Base-by-base conservation (phyloP, 768 basidiomycete species). In the Serendipita sp. region DNA sequence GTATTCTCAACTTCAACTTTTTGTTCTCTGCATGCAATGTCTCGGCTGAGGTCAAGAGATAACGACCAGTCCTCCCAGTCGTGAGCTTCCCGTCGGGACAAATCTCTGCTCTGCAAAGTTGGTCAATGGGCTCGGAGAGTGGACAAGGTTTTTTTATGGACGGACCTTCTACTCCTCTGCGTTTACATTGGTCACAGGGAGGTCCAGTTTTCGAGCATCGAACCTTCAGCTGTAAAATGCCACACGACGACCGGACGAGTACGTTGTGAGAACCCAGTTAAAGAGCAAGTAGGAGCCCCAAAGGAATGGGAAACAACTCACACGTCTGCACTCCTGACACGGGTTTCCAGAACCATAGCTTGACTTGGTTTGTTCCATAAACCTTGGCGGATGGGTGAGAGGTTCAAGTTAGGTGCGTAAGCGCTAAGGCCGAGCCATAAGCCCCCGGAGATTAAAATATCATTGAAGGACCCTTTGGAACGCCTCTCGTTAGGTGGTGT, bases 41-140 rank as follows among this genome's bases (percentile, higher is more conserved):
- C 35, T 60, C 56, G 16, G 56, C 16, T 3, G 28, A 32, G 1
- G 56, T 36, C 35, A 60, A 35, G 11, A 60, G 23, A 35, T 60
- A 60, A 10, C 56, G 18, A 16, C 56, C 56, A 7, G 18, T 23
- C 23, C 56, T 23, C 16, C 56, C 56, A 16, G 28, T 60, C 23
- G 16, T n/a, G 3, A 60, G n/a, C 35, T 60, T 60, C 23, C 56
- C 56, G 56, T 60, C 56, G 16, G 56, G 56, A n/a, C 56, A 60
- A 36, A 60, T 60, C n/a, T 60, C 56, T 60, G 35, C 48, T 60
- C 56, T 60, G 35, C 48, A 52, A 52, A 32, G 48, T 32, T n/a
- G 48, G 16, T 16, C 7, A 51, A 51, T 51, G 8, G n/a, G 48
- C 48, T 8, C n/a, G 8, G 48, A 18, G n/a, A 18, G 48, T 51